Base-by-base conservation (phyloP, 2,329 filamentous ascomycete species). In the Xylaria arbuscula region DNA sequence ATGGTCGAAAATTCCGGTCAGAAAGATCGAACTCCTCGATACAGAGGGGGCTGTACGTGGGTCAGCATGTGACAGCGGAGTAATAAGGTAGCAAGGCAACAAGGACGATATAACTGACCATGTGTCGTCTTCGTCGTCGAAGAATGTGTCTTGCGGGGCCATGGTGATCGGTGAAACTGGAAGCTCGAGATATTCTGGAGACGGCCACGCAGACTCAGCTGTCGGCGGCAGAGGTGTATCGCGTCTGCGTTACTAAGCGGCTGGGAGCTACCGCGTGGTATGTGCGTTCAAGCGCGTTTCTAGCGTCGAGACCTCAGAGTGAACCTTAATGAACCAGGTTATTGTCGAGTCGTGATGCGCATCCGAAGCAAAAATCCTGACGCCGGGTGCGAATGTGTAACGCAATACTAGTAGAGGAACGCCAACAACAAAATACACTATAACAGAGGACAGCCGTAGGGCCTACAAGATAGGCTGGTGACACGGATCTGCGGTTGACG, bases 21-120 rank as follows among this genome's bases (percentile, higher is more conserved):
- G 94, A 97, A 59, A 99, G 89, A 82, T 99, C 97, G 79, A 99
- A 97, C 84, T 99, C 97, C 83, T 99, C 96, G 78, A 99, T 97
- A 80, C 96, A 99, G 72, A 99, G 91, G 74, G 96, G 96, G 81
- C 96, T 99, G 76, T 67, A 76, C 70, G 17, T 36, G 59, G 34
- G 71, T 80, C 62, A 79, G 78, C 66, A 72, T 70, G 42, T 15
- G 57, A 66, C 10, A 15, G 54, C 24, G 24, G 42, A 50, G 62
- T 24, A 22, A 70, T 51, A 58, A 36, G 24, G 32, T 60, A 19
- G 50, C 24, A 36, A 38, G n/a, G 57, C 50, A 58, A 61, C 61
- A 62, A 57, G 38, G 28, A 64, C 53, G 36, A 67, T 54, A 76
- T 10, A 32, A 66, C 86, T 75, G 84, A 92, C 89, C 89, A 92